A percentile compares a stretch with the other conserved stretches of the same genome.
Conservation (phyloP, 441 rosid species). For the Rhodomyrtus psidioides region DNA sequence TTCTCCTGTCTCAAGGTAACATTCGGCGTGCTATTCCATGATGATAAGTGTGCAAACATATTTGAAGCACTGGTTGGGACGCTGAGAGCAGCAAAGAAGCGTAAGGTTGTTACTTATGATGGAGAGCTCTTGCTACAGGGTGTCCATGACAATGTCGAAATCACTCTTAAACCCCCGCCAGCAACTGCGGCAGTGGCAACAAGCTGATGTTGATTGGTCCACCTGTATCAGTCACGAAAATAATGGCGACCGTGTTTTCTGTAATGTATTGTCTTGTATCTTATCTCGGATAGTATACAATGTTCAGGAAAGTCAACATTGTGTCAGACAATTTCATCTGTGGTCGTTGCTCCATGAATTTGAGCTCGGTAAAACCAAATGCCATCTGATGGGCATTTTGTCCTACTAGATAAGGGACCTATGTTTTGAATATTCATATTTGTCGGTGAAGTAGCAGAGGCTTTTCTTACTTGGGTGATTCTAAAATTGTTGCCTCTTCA, state of each 20-base stretch:
- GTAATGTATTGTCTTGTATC: not conserved
- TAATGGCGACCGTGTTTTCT: not conserved
- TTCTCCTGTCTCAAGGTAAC: slow-evolving; percentile 46
- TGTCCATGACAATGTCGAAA: slow-evolving; percentile 81
- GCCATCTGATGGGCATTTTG: not conserved
- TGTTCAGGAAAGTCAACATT: not conserved
- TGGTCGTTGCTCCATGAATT: not conserved
- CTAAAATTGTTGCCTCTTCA: not conserved
- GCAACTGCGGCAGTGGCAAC: slow-evolving; percentile 9
- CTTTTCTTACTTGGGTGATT: not conserved
- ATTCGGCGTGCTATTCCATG: slow-evolving; percentile 75
- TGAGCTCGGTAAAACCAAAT: not conserved
- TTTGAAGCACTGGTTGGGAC: slow-evolving; percentile 95
- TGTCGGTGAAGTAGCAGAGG: not conserved
- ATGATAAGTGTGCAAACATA: slow-evolving; percentile 81
- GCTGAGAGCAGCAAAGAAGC: slow-evolving; percentile 85
- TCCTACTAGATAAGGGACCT: not conserved
- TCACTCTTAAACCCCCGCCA: slow-evolving; percentile 48
- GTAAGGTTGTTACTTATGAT: slow-evolving; percentile 57
- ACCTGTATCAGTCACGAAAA: not conserved
- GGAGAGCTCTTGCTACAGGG: slow-evolving; percentile 91
- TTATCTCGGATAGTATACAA: not conserved
- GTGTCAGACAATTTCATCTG: not conserved
- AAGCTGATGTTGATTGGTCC: not conserved
- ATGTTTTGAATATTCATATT: not conserved